Percentiles rank a stretch among this genome's conserved stretches.
phyloP scores from a whole-genome alignment of 2,329 filamentous ascomycete genomes.

The Colletotrichum siamense region DNA sequence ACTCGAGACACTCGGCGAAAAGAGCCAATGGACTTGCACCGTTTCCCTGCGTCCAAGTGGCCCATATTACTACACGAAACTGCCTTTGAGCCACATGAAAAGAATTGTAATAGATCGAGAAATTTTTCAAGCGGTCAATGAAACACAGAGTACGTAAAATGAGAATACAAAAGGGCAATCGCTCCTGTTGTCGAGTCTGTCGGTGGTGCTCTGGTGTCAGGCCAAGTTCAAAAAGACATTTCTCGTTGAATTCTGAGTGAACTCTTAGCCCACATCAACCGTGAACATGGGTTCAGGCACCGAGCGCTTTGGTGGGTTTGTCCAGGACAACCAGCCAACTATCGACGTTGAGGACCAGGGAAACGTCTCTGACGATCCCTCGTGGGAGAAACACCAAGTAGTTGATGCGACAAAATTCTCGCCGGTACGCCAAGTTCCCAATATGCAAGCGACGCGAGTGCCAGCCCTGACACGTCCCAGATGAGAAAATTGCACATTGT shows the following conservation, averaged over 20 bases:
- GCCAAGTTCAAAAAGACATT: background rate
- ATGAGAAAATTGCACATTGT: conserved; percentile 37
- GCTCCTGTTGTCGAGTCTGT: background rate
- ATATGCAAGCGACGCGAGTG: background rate
- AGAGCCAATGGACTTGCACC: background rate
- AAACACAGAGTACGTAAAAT: background rate
- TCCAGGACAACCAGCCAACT: background rate
- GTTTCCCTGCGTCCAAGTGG: background rate
- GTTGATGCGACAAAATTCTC: conserved; percentile 36
- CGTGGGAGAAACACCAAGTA: background rate
- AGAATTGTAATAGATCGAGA: background rate
- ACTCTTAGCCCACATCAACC: background rate
- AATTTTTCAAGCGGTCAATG: background rate
- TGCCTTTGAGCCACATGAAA: background rate
- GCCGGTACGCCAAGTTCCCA: conserved; percentile 22
- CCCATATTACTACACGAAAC: background rate
- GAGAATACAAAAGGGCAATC: background rate
- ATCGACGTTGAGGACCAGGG: conserved; percentile 7
- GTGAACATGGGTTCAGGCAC: background rate
- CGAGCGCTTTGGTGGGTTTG: background rate
- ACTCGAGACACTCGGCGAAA: background rate
- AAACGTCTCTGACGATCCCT: conserved; percentile 21
- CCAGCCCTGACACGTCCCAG: conserved; percentile 2
- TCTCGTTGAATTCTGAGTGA: background rate
- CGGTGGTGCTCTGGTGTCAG: background rate